Base-by-base conservation (phyloP, 495 filamentous ascomycete genomes). In the Penicillium canescens region DNA sequence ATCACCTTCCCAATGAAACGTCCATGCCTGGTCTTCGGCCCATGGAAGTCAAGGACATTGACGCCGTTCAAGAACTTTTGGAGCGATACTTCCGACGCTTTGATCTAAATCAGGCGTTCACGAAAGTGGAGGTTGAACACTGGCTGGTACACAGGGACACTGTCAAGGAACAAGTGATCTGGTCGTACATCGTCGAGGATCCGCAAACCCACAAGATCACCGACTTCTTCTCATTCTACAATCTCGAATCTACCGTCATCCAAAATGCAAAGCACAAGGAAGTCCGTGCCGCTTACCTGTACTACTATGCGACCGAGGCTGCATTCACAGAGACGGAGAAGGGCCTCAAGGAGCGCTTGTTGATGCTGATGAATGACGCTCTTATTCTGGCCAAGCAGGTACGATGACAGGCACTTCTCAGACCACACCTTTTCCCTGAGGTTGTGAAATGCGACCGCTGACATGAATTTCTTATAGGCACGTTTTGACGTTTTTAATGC, bases 401-500 rank as follows among this genome's bases (percentile, higher is more conserved):
- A 68, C 38, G 56, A n/a, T n/a, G n/a, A n/a, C n/a, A n/a, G n/a
- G n/a, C n/a, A n/a, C n/a, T n/a, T n/a, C n/a, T n/a, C n/a, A n/a
- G n/a, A n/a, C n/a, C n/a, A n/a, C n/a, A n/a, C n/a, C n/a, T n/a
- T n/a, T 50, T 34, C n/a, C 8, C 26, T 31, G 18, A 1, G 1
- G 12, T 28, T 16, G 0, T 6, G 34, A 10, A 3, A 11, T 33
- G 0, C 11, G 0, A 1, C 13, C 13, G 4, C 33, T 20, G 20
- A 14, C 14, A 24, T 18, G 10, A 34, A 38, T 57, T 50, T 24
- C 3, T 46, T 56, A 5, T 52, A 87, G 78, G 78, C 79, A 57
- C 84, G 87, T 38, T 97, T 97, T 66, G 94, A 98, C 68, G 94
- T 98, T 35, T 96, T 97, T 78, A 98, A 98, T 57, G 93, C 90